Base-by-base conservation (phyloP, 2,329 filamentous ascomycete genomes). In the Colletotrichum tamarilloi region DNA sequence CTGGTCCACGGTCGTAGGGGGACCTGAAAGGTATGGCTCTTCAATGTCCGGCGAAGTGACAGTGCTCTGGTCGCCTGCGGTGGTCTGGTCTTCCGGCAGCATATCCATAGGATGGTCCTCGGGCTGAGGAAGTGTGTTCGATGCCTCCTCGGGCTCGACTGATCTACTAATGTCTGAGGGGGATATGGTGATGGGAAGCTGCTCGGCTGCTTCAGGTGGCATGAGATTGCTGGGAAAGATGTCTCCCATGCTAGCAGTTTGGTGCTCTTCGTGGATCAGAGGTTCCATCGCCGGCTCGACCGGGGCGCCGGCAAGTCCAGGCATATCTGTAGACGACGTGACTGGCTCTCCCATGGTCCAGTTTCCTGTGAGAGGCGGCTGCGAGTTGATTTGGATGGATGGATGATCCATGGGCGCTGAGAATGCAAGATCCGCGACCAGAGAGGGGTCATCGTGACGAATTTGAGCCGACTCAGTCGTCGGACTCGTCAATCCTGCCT, bases 131-230 rank as follows among this genome's bases (percentile, higher is more conserved):
- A 75, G 52, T 14, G 38, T 28, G 30, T 55, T 66, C 4, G 78
- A 76, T 19, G 73, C 62, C 16, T 73, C 77, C 5, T 75, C 76
- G 4, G 78, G 73, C 38, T 78, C 80, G 26, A 77, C 73, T 5
- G 78, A 78, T 49, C 78, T 79, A 53, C 78, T 82, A 16, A 85
- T 82, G 49, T 82, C 83, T 22, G 83, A 82, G 5, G 82, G 80
- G n/a, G 83, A 83, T 28, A 85, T 76, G 1, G 83, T 84, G 12
- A 77, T 74, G n/a, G 77, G 78, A 3, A 79, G 76, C 2, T 77
- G 32, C 22, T 79, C 72, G 9, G 75, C 75, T 12, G 64, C n/a
- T 12, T 71, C 76, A 22, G 75, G 74, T 1, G 75, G 68, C 62
- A 80, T 67, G 19, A 79, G 65, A 12, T 76, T 74, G 28, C 46